A percentile compares a stretch with the other conserved stretches of the same genome.
Evolutionary conservation across 495 filamentous ascomycete species (phyloP).

Genomic region (Filosporella fistucella): DNA sequence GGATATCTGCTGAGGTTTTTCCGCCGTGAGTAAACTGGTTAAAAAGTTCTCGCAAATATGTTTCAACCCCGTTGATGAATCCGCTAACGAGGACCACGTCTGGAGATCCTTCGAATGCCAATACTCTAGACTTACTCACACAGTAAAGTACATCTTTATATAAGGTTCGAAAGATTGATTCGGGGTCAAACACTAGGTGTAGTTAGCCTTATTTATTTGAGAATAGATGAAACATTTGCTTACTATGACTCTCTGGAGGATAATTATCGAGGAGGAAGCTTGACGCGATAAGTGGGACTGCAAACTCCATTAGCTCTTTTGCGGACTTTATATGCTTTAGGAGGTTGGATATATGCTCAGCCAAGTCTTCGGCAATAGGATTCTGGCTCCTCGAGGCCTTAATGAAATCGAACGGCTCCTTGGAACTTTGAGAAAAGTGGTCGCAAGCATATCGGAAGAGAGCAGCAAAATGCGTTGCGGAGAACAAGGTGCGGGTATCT

Average conservation of each 20-base stretch:
- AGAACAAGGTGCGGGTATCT: constrained; percentile 16
- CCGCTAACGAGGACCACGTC: neutral
- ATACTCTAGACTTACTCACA: neutral
- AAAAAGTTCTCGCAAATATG: neutral
- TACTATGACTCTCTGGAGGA: constrained; percentile 17
- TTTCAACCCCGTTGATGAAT: constrained; percentile 2
- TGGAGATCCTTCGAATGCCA: neutral
- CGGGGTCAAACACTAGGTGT: constrained; percentile 14
- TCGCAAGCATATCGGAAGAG: constrained; percentile 18
- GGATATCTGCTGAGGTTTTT: neutral
- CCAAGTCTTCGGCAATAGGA: constrained; percentile 14
- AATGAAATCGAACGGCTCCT: constrained; percentile 23
- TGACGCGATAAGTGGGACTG: constrained; percentile 19
- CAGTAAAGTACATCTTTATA: constrained; percentile 10
- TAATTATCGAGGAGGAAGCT: constrained; percentile 15
- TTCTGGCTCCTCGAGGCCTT: constrained; percentile 16
- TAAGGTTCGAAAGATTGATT: constrained; percentile 15
- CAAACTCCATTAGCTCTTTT: constrained; percentile 17
- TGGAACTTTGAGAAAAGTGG: constrained; percentile 15
- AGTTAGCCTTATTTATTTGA: neutral
- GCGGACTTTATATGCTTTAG: constrained; percentile 9
- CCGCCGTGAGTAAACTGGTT: neutral
- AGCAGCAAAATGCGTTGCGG: constrained; percentile 15
- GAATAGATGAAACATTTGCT: constrained; percentile 9
- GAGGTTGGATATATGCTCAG: constrained; percentile 16